Percentiles rank a stretch among this genome's conserved stretches.
phyloP scores from a whole-genome alignment of 139 green algal genomes.

The Mesostigma viride region DNA sequence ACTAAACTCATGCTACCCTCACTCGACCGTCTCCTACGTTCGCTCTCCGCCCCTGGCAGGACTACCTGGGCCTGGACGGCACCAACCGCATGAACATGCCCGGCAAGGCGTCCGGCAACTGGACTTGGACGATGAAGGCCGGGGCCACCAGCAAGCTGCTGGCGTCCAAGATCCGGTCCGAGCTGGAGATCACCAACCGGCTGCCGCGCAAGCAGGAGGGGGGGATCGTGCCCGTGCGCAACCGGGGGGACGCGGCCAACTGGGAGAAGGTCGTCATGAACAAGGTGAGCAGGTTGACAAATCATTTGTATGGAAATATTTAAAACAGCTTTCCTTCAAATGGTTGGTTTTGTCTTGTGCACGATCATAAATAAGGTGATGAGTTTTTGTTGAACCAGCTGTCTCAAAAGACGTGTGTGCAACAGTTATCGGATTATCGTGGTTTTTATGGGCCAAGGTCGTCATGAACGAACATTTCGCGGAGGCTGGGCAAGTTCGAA shows the following conservation, averaged over 20 bases:
- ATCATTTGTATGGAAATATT: too few relatives aligned
- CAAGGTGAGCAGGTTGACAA: background rate
- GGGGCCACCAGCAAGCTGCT: background rate
- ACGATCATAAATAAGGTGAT: too few relatives aligned
- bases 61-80: slow-evolving; percentile 87
- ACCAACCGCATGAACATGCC: slow-evolving; percentile 81
- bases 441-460: too few relatives aligned
- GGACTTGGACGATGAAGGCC: slow-evolving; percentile 11
- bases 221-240: background rate
- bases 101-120: slow-evolving; percentile 53
- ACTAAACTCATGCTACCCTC: too few relatives aligned
- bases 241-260: background rate
- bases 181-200: background rate
- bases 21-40: too few relatives aligned
- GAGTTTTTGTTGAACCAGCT: too few relatives aligned
- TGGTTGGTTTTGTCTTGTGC: too few relatives aligned
- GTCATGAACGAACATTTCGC: too few relatives aligned
- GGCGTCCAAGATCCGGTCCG: background rate
- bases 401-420: too few relatives aligned
- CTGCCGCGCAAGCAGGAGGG: background rate
- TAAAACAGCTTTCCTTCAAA: too few relatives aligned
- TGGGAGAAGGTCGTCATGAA: background rate
- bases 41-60: slow-evolving; percentile 43
- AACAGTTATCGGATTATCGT: too few relatives aligned
- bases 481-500: too few relatives aligned